Evolutionary conservation across 2,329 filamentous ascomycete species (phyloP), one percentile per base, ranked within the genome.

Genomic region (Stachybotrys chartarum): DNA sequence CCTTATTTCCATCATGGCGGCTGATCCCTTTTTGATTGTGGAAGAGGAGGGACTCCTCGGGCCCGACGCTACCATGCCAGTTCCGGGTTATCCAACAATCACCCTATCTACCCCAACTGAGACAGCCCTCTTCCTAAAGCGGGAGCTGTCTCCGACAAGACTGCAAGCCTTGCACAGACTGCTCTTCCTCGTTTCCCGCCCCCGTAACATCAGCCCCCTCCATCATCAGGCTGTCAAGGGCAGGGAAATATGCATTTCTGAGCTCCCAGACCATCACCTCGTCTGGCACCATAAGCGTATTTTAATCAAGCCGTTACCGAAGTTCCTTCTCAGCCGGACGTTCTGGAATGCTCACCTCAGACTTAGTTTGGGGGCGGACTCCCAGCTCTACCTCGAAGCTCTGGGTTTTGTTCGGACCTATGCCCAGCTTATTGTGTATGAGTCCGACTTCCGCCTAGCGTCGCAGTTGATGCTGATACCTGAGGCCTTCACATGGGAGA

Each of bases 221-320:
- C 71, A 74, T 58, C 64, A 71, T 57, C 73, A 77, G 56, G 57
- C 55, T 7, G 61, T 72, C 17, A 67, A 67, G 24, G 66, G 63
- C 0, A 72, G 75, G 10, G 56, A 69, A 3, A 48, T 48, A 12
- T 30, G 46, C 46, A 17, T 48, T n/a, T 48, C 46, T 17, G 46
- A 48, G 46, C 46, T 17, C 3, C 46, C 46, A 12, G 46, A 48
- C n/a, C n/a, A 48, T 6, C 46, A 48, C 24, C 24, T 48, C n/a
- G 46, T 48, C n/a, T 48, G 46, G 46, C 46, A 48, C 46, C 24
- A 48, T n/a, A 30, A n/a, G 46, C 46, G 46, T n/a, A 48, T 48
- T 17, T 48, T 48, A 10, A 17, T 48, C 3, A 48, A 48, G 46
- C 46, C 46, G n/a, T 10, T 48, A 10, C 46, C 46, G 3, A 48